A percentile compares a stretch with the other conserved stretches of the same genome.
Conservation (phyloP, 2,329 filamentous ascomycete genomes). For the Phaeophleospora eucalypticola region DNA sequence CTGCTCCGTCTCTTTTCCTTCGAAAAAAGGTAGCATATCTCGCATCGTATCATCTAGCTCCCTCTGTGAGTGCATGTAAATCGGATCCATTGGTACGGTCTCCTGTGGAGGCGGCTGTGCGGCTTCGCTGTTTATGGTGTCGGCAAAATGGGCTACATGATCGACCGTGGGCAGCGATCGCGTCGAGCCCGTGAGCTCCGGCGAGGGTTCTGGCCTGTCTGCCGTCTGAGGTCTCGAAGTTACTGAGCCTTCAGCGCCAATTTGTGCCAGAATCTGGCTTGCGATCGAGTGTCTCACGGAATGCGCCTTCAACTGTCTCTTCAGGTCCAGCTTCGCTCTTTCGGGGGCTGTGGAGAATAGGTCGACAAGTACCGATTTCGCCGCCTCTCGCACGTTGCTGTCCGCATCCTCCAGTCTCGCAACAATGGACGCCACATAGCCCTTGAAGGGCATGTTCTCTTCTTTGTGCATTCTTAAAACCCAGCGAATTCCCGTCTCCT, state of each 20-base stretch:
- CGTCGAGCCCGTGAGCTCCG: conserved; percentile 39
- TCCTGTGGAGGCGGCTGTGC: conserved; percentile 58
- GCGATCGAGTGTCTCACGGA: conserved; percentile 85
- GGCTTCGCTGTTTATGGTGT: conserved; percentile 46
- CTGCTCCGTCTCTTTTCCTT: conserved; percentile 82
- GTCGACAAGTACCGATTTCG: conserved; percentile 78
- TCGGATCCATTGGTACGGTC: conserved; percentile 68
- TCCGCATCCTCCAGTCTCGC: conserved; percentile 87
- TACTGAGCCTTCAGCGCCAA: conserved; percentile 50
- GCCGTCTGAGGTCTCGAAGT: conserved; percentile 26
- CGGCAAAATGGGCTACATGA: conserved; percentile 42
- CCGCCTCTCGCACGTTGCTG: conserved; percentile 76
- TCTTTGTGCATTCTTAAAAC: conserved; percentile 80
- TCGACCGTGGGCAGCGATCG: conserved; percentile 39
- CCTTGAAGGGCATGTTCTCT: conserved; percentile 72
- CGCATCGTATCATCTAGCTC: conserved; percentile 85
- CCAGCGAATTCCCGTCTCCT: conserved; percentile 83
- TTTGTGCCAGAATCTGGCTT: conserved; percentile 70
- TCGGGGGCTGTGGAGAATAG: conserved; percentile 80
- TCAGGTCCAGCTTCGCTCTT: conserved; percentile 80
- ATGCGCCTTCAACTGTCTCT: conserved; percentile 76
- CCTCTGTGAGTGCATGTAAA: conserved; percentile 76
- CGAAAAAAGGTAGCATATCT: conserved; percentile 76
- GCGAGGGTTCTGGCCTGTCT: conserved; percentile 24
- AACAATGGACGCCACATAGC: conserved; percentile 78